Evolutionary conservation across 306 rosid species (phyloP).

Genomic region (Vigna radiata): DNA sequence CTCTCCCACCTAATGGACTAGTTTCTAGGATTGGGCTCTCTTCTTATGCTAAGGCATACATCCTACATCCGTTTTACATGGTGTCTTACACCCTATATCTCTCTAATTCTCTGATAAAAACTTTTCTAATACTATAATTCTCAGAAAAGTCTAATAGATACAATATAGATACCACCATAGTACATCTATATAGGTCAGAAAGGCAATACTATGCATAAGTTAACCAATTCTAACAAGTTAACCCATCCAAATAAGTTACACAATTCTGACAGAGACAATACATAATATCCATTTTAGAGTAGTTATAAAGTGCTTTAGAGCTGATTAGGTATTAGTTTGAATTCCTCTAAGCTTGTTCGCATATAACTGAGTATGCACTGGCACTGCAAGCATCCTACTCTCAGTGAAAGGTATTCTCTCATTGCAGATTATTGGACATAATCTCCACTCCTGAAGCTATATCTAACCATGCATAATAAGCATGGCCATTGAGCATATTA

Average conservation of each 20-base stretch:
- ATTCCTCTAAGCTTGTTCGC: background rate
- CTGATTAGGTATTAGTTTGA: background rate
- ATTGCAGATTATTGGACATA: background rate
- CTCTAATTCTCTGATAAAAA: background rate
- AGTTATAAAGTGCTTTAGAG: background rate
- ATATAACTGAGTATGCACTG: background rate
- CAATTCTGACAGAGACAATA: background rate
- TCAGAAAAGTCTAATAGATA: background rate
- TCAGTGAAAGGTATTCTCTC: background rate
- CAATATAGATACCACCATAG: conserved; percentile 13
- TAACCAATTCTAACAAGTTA: no score
- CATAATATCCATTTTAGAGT: background rate
- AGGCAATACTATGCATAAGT: no score
- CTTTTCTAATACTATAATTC: background rate
- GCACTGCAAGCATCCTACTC: background rate
- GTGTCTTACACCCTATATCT: background rate
- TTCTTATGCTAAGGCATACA: background rate
- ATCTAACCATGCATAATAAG: background rate
- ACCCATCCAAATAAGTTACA: no score
- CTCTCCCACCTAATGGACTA: no score
- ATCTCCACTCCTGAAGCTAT: background rate
- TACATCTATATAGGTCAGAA: background rate
- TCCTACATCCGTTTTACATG: background rate
- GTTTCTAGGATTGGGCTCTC: no score
- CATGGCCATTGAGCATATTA: conserved; percentile 10